These are phyloP conservation scores for Saccharomyces jurei DNA, from an alignment of 805 yeast species.

Conservation along the genomic window DNA sequence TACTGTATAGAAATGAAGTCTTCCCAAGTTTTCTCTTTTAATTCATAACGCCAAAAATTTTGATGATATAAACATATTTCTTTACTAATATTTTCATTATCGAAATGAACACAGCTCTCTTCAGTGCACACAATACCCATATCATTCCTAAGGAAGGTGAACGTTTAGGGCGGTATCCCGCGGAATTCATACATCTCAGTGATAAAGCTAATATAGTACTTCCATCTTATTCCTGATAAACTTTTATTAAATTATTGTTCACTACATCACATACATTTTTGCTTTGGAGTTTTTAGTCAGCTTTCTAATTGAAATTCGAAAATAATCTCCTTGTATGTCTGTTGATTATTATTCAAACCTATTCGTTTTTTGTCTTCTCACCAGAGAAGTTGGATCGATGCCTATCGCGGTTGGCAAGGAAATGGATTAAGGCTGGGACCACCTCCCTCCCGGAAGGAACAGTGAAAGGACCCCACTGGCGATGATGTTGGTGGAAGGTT, in stretches of 20 bases:
- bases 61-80: not conserved
- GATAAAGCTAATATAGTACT: not conserved
- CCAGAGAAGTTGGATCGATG: not conserved
- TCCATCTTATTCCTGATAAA: not conserved
- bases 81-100: not conserved
- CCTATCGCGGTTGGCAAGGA: not conserved
- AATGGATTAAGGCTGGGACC: not conserved
- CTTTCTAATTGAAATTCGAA: not conserved
- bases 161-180: not conserved
- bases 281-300: slow-evolving; percentile 8
- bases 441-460: not conserved
- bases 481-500: not conserved
- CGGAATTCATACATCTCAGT: not conserved
- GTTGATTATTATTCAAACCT: not conserved
- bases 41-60: not conserved
- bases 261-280: slow-evolving; percentile 13
- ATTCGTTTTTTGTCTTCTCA: not conserved
- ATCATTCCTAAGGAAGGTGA: not conserved
- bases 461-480: not conserved
- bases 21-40: not conserved
- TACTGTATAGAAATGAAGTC: not conserved
- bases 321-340: not conserved
- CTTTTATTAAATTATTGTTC: not conserved
- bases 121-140: not conserved
- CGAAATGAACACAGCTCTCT: not conserved